A percentile compares a stretch with the other conserved stretches of the same genome.
phyloP scores from a whole-genome alignment of 2,329 filamentous ascomycete species.

The Rhynchosporium secalis region DNA sequence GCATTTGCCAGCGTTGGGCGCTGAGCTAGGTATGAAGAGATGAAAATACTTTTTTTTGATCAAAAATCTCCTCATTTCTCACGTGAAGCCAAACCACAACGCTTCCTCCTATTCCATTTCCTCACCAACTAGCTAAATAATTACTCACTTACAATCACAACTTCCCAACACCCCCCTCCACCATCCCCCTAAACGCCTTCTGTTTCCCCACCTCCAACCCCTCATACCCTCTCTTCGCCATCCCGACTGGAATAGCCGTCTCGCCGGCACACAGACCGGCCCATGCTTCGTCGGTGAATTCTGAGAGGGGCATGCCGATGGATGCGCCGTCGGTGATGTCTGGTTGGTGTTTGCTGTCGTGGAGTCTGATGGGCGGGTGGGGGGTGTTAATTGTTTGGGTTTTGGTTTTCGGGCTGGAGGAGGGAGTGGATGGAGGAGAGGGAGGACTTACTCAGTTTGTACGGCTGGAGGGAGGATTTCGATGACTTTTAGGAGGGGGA shows the following conservation, averaged over 20 bases:
- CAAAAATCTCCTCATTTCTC: background rate
- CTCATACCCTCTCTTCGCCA: constrained; percentile 17
- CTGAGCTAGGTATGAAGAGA: background rate
- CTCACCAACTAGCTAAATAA: background rate
- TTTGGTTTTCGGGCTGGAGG: no score
- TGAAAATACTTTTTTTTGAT: background rate
- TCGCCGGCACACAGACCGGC: constrained; percentile 25
- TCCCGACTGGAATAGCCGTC: constrained; percentile 30
- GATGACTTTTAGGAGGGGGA: constrained; percentile 38
- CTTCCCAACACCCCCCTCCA: constrained; percentile 9
- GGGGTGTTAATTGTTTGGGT: no score
- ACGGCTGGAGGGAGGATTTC: constrained; percentile 45
- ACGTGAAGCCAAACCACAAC: background rate
- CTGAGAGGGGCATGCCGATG: constrained; percentile 50
- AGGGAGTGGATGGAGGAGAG: no score
- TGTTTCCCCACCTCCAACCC: constrained; percentile 21
- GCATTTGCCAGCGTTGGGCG: background rate
- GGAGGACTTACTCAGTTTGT: constrained; percentile 39
- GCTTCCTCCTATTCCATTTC: background rate
- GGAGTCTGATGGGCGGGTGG: constrained; percentile 32
- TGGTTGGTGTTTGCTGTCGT: constrained; percentile 43
- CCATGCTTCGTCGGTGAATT: constrained; percentile 44
- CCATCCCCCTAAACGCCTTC: constrained; percentile 15
- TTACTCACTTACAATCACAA: background rate
- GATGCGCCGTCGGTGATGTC: constrained; percentile 45